Evolutionary conservation across 352 stramenopile genomes (phyloP).

Genomic region (Pythium pyrilobum): DNA sequence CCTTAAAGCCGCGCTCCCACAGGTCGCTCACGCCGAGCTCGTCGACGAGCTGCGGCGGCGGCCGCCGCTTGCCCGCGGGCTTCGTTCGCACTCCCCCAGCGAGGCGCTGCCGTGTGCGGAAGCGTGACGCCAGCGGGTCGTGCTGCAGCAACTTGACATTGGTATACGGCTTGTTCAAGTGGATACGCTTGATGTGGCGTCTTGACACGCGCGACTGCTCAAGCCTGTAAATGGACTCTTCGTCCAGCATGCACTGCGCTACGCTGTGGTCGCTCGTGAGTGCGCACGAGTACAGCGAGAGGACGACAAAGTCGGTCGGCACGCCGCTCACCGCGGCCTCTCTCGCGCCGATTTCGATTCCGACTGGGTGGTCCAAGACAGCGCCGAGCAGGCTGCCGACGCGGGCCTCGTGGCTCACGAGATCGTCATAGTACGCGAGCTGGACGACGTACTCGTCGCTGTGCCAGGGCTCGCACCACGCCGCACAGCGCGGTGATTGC

Average conservation of each 20-base stretch:
- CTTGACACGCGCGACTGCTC: not conserved
- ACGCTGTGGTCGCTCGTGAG: not conserved
- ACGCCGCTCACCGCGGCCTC: slow-evolving; percentile 23
- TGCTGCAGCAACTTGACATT: slow-evolving; percentile 28
- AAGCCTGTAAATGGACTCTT: slow-evolving; percentile 14
- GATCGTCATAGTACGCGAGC: slow-evolving; percentile 13
- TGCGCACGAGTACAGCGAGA: slow-evolving; percentile 42
- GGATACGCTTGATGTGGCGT: slow-evolving; percentile 23
- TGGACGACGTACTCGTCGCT: slow-evolving; percentile 17
- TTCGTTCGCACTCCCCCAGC: slow-evolving; percentile 19
- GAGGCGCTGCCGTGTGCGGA: slow-evolving; percentile 6
- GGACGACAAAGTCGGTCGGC: slow-evolving; percentile 62
- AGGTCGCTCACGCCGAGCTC: slow-evolving; percentile 46
- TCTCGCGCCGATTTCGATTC: slow-evolving; percentile 23
- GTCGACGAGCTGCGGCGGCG: slow-evolving; percentile 34
- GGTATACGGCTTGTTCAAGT: slow-evolving; percentile 44
- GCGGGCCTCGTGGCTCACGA: slow-evolving; percentile 7
- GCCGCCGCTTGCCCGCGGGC: slow-evolving; percentile 13
- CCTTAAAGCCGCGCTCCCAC: slow-evolving; percentile 58
- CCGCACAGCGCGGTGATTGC: slow-evolving; percentile 11
- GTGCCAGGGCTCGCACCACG: not conserved
- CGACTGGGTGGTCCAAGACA: not conserved
- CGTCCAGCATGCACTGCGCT: not conserved
- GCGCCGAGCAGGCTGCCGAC: slow-evolving; percentile 4
- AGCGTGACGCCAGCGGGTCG: not conserved